Base-by-base conservation (phyloP, 1,284 basidiomycete species). In the Golubevia pallescens region DNA sequence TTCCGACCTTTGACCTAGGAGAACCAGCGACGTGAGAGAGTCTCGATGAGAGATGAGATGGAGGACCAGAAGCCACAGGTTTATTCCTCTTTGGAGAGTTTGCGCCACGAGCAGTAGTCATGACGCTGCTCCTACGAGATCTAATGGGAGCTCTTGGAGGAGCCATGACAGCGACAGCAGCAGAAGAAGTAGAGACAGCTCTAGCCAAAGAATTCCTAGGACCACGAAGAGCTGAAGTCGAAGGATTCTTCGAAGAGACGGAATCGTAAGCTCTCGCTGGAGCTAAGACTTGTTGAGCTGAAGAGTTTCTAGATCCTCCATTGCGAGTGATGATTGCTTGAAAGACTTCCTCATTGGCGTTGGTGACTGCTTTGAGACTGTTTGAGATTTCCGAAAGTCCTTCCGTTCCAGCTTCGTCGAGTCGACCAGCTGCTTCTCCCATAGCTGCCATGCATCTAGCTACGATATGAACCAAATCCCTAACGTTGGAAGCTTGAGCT, bases 1-100 rank as follows among this genome's bases (percentile, higher is more conserved):
- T 58, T 24, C 42, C 57, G 21, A 65, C 13, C 42, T 61, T 38
- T 20, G 23, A n/a, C 8, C 59, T 20, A n/a, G 42, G 34, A 48
- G 42, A 48, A 16, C 13, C 42, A 13, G 42, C 14, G 32, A 48
- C 14, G 38, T 51, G 23, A 57, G 38, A n/a, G 48, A 21, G 6
- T 58, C 32, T 28, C 54, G 16, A 28, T 16, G 34, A 58, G n/a
- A 28, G 14, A n/a, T 19, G 28, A 53, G 38, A 32, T 48, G 42
- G 42, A 48, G 42, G 42, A 10, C 13, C 42, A 48, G 42, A 48
- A 16, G 16, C 16, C 8, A 10, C 16, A 13, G 42, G 42, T 13
- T 16, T 10, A 13, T 16, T 16, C 16, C 42, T 48, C 16, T 16
- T 48, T 48, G 42, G 42, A 16, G 42, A 48, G 16, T 16, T 16